Evolutionary conservation across 2,329 filamentous ascomycete genomes (phyloP).

Genomic region (Claviceps pusilla): DNA sequence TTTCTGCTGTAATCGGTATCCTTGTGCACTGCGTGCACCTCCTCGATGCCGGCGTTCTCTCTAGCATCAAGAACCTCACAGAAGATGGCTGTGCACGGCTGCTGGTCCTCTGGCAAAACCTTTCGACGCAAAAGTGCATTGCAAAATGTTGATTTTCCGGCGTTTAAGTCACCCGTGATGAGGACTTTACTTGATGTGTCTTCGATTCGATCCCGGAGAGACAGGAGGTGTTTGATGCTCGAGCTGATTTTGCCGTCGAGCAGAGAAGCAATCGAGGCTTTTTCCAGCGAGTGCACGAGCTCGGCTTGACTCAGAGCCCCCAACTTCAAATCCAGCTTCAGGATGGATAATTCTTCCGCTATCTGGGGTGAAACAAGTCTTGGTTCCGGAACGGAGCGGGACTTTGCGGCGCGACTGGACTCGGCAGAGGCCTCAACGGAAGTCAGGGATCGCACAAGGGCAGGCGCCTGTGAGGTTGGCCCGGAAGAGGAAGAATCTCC

Average conservation of each 20-base stretch:
- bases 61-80: slow-evolving; percentile 89
- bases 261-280: slow-evolving; percentile 74
- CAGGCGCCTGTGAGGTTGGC: slow-evolving; percentile 28
- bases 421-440: slow-evolving; percentile 48
- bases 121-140: slow-evolving; percentile 91
- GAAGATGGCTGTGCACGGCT: slow-evolving; percentile 96
- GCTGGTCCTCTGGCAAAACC: slow-evolving; percentile 88
- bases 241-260: slow-evolving; percentile 89
- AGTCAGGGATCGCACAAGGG: slow-evolving; percentile 57
- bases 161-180: slow-evolving; percentile 89
- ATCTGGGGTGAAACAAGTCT: slow-evolving; percentile 82
- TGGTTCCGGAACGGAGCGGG: slow-evolving; percentile 50
- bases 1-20: slow-evolving; percentile 67
- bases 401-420: slow-evolving; percentile 57
- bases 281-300: slow-evolving; percentile 87
- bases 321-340: slow-evolving; percentile 89
- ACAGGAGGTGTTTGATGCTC: slow-evolving; percentile 78
- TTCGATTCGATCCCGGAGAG: slow-evolving; percentile 83
- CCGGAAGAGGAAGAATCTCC: slow-evolving; percentile 28
- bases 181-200: slow-evolving; percentile 95
- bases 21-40: slow-evolving; percentile 88
- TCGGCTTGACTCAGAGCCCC: slow-evolving; percentile 75
- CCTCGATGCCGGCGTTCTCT: slow-evolving; percentile 81
- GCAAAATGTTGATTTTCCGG: slow-evolving; percentile 96
- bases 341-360: slow-evolving; percentile 84